Base-by-base conservation (phyloP, 345 rosid species). In the Jatropha curcas region DNA sequence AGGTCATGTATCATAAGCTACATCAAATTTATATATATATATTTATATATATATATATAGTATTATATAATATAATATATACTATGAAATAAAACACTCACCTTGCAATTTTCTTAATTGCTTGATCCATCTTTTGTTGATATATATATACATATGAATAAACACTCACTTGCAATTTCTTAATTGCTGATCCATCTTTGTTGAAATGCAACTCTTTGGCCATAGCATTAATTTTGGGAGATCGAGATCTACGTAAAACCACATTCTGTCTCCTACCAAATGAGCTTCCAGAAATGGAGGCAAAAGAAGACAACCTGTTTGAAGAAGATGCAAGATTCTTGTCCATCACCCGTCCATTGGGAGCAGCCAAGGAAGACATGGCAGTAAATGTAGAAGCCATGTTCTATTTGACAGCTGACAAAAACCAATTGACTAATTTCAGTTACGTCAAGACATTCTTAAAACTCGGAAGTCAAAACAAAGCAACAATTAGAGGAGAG, bases 191-290 rank as follows among this genome's bases (percentile, higher is more conserved):
- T 3, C 99, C 99, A 55, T 96, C 99, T 83, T 85, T 92, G 84
- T 92, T 95, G 85, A 95, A 96, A 83, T 93, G 89, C 81, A 96
- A 77, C 55, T 96, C 97, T 82, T 96, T 96, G 35, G 99, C 97
- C 51, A 78, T 76, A 56, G 97, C 98, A 76, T 64, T 87, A 14
- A 93, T 77, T 83, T 82, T 88, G 19, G 88, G 84, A 14, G 85
- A 67, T 7, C 82, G 76, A 19, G 90, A 65, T 73, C 82, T 89
- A 14, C 84, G 81, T 9, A 85, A 82, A 35, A 79, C 85, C 39
- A 79, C 85, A 67, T 67, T 85, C 50, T 78, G 91, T 50, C 88
- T 85, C 71, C 86, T 80, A 41, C 84, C 86, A 34, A 95, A 85
- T 4, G 94, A 68, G 77, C 72, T 74, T 3, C 90, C 82, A 67